These are phyloP conservation scores for Gymnopilus junonius DNA, from an alignment of 768 basidiomycete genomes.

Conservation along the genomic window DNA sequence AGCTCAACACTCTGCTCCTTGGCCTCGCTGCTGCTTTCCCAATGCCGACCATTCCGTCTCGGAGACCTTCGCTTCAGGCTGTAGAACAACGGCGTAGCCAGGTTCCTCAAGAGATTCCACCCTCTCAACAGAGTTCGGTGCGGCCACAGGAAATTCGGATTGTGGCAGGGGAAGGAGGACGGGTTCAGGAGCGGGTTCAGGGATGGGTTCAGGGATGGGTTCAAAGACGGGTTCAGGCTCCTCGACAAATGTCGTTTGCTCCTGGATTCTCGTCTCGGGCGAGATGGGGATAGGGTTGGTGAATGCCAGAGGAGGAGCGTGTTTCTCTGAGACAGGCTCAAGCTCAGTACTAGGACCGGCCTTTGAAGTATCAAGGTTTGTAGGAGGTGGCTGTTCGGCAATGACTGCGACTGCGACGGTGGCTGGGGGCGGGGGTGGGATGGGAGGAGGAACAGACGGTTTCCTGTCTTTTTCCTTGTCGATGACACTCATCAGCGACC, in stretches of 20 bases:
- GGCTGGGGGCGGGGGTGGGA: not conserved
- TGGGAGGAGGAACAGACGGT: not conserved
- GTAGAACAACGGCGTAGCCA: slow-evolving; percentile 13
- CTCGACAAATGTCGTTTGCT: not conserved
- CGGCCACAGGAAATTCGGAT: not conserved
- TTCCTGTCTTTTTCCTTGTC: slow-evolving; percentile 13
- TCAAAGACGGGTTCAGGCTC: too few species aligned
- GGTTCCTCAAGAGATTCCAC: slow-evolving; percentile 11
- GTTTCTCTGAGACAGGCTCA: not conserved
- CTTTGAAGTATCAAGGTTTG: not conserved
- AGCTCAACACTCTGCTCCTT: not conserved
- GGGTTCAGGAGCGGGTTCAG: too few species aligned
- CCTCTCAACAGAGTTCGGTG: not conserved
- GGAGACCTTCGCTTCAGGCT: slow-evolving; percentile 10
- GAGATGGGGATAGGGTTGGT: not conserved
- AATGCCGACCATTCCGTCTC: slow-evolving; percentile 19
- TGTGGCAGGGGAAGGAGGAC: not conserved
- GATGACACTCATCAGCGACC: slow-evolving; percentile 1
- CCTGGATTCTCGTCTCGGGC: not conserved
- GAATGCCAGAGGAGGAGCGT: not conserved
- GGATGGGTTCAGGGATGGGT: too few species aligned
- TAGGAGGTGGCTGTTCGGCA: slow-evolving; percentile 1
- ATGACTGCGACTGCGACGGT: not conserved
- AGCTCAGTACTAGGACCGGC: slow-evolving; percentile 1
- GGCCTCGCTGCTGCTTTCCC: not conserved